These are phyloP conservation scores for Phytomonas francai DNA, from an alignment of 208 protist species.

Conservation along the genomic window DNA sequence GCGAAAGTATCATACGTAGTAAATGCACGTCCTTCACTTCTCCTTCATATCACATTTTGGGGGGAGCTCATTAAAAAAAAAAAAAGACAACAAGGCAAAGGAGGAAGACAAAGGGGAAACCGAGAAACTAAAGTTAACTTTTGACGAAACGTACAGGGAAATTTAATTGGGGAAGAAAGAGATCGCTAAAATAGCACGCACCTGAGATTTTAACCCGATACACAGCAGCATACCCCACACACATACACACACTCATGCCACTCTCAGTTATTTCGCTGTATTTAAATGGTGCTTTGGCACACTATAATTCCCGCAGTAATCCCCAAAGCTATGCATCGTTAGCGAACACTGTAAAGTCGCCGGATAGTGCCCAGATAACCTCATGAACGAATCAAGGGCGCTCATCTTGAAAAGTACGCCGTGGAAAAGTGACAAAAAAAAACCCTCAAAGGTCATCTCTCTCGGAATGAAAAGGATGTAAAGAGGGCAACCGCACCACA, in stretches of 20 bases:
- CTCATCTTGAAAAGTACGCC: neutral
- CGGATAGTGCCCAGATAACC: neutral
- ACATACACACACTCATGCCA: neutral
- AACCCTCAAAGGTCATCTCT: constrained; percentile 12
- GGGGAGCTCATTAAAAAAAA: no score
- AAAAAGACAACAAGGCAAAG: no score
- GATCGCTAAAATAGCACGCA: neutral
- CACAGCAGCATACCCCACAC: neutral
- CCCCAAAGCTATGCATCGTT: neutral
- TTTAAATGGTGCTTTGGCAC: neutral
- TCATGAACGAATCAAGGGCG: neutral
- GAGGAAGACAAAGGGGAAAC: neutral
- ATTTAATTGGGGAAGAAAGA: neutral
- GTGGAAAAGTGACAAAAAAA: neutral
- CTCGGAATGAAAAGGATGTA: constrained; percentile 45
- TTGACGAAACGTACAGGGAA: neutral
- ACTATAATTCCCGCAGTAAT: neutral
- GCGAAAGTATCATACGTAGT: constrained; percentile 3
- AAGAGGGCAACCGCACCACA: constrained; percentile 56
- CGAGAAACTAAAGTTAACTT: neutral
- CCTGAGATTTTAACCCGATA: neutral
- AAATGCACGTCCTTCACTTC: neutral
- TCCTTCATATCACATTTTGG: no score
- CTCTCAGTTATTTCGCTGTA: neutral
- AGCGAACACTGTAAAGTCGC: neutral